Conservation (phyloP, 768 basidiomycete species). For the Lentinula detonsa region DNA sequence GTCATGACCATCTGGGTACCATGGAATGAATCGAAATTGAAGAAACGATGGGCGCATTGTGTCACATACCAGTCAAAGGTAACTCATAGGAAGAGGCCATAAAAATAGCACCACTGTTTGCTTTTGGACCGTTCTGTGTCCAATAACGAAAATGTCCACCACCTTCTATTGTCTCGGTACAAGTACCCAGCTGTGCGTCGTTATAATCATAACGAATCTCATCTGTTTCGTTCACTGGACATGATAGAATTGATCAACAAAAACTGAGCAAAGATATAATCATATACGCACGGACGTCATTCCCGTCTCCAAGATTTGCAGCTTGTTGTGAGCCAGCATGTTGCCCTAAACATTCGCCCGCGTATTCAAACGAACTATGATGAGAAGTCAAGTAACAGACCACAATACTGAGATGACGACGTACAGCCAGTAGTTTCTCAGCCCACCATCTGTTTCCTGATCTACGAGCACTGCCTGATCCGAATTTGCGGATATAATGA, state of each 20-base stretch:
- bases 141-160: slow-evolving; percentile 90
- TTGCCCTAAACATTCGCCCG: slow-evolving; percentile 81
- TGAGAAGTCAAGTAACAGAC: neutral
- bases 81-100: slow-evolving; percentile 72
- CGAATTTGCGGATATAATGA: slow-evolving; percentile 73
- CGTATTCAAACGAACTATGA: slow-evolving; percentile 62
- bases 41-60: neutral
- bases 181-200: slow-evolving; percentile 76
- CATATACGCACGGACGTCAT: slow-evolving; percentile 52
- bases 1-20: slow-evolving; percentile 49
- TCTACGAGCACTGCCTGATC: slow-evolving; percentile 63
- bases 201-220: slow-evolving; percentile 86
- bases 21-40: neutral
- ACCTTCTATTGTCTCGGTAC: slow-evolving; percentile 78
- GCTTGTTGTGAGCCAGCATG: slow-evolving; percentile 61
- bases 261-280: neutral
- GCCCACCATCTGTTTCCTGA: slow-evolving; percentile 55
- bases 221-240: slow-evolving; percentile 69
- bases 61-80: slow-evolving; percentile 46
- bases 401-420: slow-evolving; percentile 19
- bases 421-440: slow-evolving; percentile 78
- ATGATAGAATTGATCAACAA: neutral
- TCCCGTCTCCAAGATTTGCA: slow-evolving; percentile 81
- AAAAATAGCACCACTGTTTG: slow-evolving; percentile 69
- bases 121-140: slow-evolving; percentile 64